These are phyloP conservation scores for Yamadazyma diospyri DNA, from an alignment of 1,139 yeast genomes.

Conservation along the genomic window DNA sequence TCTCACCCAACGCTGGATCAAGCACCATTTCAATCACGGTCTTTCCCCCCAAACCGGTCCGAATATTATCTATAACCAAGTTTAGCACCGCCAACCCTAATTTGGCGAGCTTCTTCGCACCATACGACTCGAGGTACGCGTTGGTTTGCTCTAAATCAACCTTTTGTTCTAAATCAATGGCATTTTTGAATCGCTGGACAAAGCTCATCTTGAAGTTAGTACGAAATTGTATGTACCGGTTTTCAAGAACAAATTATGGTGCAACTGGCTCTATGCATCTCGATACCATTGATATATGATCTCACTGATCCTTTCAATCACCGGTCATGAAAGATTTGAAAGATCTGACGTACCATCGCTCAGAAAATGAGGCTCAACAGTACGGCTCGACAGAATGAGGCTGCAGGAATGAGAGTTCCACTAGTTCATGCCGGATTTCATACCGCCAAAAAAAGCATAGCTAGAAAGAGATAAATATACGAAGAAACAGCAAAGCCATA, in stretches of 20 bases:
- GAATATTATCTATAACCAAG: constrained; percentile 52
- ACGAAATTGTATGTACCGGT: constrained; percentile 23
- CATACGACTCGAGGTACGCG: constrained; percentile 43
- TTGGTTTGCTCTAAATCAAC: constrained; percentile 59
- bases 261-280: constrained; percentile 15
- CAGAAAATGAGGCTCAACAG: too few species aligned
- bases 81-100: constrained; percentile 77
- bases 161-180: constrained; percentile 53
- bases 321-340: constrained; percentile 6
- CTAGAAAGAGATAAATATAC: background rate
- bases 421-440: too few species aligned
- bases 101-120: constrained; percentile 63
- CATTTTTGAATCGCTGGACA: constrained; percentile 44
- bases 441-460: too few species aligned
- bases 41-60: constrained; percentile 83
- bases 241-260: constrained; percentile 21
- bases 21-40: constrained; percentile 60
- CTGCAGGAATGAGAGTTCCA: background rate
- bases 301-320: constrained; percentile 11
- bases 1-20: constrained; percentile 51
- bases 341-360: constrained; percentile 6
- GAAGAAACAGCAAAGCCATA: too few species aligned
- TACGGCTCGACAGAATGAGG: too few species aligned
- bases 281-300: constrained; percentile 12
- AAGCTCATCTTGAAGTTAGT: constrained; percentile 17